Conservation (phyloP, 2,329 filamentous ascomycete genomes). For the Diaporthe sp. region DNA sequence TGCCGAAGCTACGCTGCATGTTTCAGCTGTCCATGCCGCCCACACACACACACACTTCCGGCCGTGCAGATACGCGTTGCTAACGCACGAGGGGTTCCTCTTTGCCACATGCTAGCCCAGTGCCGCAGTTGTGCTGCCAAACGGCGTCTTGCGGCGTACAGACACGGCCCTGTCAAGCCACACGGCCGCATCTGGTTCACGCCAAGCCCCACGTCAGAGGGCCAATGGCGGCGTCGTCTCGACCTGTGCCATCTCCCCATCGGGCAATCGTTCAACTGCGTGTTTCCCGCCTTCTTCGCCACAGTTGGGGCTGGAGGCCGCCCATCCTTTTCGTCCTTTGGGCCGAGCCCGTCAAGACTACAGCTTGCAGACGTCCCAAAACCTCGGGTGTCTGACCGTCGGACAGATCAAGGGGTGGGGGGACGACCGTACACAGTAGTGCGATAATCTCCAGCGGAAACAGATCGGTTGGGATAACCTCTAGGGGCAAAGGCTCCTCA, state of each 20-base stretch:
- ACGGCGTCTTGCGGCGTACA: neutral
- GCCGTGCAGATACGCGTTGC: neutral
- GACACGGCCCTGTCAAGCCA: constrained; percentile 15
- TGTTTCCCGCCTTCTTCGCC: constrained; percentile 16
- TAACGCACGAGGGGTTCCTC: neutral
- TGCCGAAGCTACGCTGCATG: constrained; percentile 20
- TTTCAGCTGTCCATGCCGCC: constrained; percentile 28
- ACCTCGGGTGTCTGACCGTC: neutral
- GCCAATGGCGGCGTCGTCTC: constrained; percentile 14
- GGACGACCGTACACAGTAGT: neutral
- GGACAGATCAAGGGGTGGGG: neutral
- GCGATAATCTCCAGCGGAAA: neutral
- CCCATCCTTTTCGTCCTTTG: neutral
- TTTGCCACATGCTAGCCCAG: neutral
- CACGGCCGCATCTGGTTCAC: neutral
- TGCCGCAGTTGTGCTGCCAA: neutral
- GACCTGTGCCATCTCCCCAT: constrained; percentile 4
- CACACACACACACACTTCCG: neutral
- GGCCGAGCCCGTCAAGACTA: neutral
- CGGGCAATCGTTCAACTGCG: constrained; percentile 14
- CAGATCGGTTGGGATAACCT: too few relatives aligned
- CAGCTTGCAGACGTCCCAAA: neutral
- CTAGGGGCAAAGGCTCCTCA: too few relatives aligned
- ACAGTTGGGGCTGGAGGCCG: constrained; percentile 33
- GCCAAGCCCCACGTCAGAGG: neutral